Evolutionary conservation across 1,139 yeast species (phyloP).

Genomic region (Pichia sp.): DNA sequence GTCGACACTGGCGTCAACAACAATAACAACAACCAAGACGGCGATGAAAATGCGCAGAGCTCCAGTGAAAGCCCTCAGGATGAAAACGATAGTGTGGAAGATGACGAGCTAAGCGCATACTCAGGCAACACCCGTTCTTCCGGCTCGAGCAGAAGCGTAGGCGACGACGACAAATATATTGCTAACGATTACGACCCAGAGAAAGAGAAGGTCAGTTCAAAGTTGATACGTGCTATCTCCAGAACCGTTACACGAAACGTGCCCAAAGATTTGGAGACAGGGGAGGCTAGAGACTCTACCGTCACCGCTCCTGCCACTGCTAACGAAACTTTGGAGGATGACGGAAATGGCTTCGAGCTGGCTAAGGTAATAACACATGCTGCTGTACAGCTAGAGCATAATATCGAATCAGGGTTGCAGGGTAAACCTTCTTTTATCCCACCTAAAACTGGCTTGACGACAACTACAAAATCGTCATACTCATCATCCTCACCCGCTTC

Average conservation of each 20-base stretch:
- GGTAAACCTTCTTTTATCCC: neutral
- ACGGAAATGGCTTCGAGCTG: neutral
- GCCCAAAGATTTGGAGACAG: conserved; percentile 24
- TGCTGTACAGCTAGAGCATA: conserved; percentile 6
- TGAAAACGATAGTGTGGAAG: conserved; percentile 9
- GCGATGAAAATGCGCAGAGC: conserved; percentile 1
- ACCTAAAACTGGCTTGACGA: neutral
- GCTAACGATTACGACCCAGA: conserved; percentile 28
- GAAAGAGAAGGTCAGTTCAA: conserved; percentile 28
- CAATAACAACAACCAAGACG: conserved; percentile 6
- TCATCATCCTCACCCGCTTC: neutral
- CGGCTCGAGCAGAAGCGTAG: conserved; percentile 1
- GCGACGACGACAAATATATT: conserved; percentile 10
- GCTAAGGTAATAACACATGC: conserved; percentile 7
- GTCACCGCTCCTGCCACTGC: no score
- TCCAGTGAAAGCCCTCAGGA: neutral
- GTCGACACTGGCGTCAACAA: conserved; percentile 10
- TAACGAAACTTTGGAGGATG: neutral
- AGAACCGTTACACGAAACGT: conserved; percentile 23
- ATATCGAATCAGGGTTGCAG: neutral
- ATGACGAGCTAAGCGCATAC: conserved; percentile 1
- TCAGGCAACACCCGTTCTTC: neutral
- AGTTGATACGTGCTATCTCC: conserved; percentile 30
- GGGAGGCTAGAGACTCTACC: conserved; percentile 16
- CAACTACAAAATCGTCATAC: neutral